Evolutionary conservation across 176 grass and related monocot genomes (phyloP).

Genomic region (Urochloa ruziziensis): DNA sequence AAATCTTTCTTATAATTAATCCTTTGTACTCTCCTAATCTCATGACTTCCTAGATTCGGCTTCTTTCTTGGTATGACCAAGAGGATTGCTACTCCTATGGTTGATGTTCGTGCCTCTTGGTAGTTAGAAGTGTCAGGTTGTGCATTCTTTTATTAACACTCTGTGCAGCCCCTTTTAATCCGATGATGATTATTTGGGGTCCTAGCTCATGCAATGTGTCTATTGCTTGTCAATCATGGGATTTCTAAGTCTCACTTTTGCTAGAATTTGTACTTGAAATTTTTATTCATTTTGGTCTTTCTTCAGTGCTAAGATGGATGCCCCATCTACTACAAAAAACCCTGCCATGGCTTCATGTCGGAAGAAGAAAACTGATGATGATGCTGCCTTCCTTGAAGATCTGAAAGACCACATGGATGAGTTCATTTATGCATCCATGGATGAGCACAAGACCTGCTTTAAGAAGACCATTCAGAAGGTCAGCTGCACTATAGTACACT

Average conservation of each 20-base stretch:
- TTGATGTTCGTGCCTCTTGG: neutral
- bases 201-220: neutral
- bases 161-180: neutral
- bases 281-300: neutral
- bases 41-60: neutral
- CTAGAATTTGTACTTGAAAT: neutral
- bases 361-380: slow-evolving; percentile 75
- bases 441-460: slow-evolving; percentile 94
- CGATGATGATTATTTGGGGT: neutral
- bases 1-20: neutral
- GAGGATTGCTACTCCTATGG: neutral
- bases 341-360: slow-evolving; percentile 66
- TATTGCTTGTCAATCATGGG: neutral
- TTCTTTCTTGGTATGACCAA: neutral
- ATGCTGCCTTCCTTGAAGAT: slow-evolving; percentile 71
- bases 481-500: neutral
- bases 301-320: slow-evolving; percentile 54
- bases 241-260: neutral
- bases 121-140: neutral
- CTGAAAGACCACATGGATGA: slow-evolving; percentile 87
- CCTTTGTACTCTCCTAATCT: neutral
- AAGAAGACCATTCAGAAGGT: slow-evolving; percentile 91
- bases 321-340: slow-evolving; percentile 29
- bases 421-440: slow-evolving; percentile 89
- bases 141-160: neutral